Base-by-base conservation (phyloP, 208 protist genomes). In the Phytomonas francai region DNA sequence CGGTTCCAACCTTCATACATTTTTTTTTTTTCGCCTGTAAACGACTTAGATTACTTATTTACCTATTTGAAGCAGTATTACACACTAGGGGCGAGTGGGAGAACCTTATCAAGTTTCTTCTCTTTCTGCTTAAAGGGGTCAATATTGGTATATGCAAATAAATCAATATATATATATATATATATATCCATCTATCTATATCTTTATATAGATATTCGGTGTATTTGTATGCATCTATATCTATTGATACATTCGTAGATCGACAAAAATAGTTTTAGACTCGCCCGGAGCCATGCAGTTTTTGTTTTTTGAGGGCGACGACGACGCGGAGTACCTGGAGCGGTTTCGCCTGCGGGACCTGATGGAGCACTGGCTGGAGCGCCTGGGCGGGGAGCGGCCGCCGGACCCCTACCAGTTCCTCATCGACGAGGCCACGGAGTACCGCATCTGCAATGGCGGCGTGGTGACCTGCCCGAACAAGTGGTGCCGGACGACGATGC, bases 401-500 rank as follows among this genome's bases (percentile, higher is more conserved):
- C 70, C 80, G 29, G 84, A 93, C 63, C 88, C 88, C 0, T 91
- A 82, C 63, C 61, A 79, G 54, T 85, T 73, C 45, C 70, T 93
- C 28, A 83, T 91, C n/a, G 74, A 80, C 14, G 80, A 79, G 51
- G 84, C 84, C 8, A 59, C 45, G 19, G 71, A 73, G 7, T 84
- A 91, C 59, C 83, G 77, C 27, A 61, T 67, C 57, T 73, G 72
- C 69, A 80, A 77, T 22, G 72, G 78, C n/a, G 88, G 84, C 63
- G 73, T 93, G 62, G 83, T 91, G 32, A 91, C 79, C 25, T 93
- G 88, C 64, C 72, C 76, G 22, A 93, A 93, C 72, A 62, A 63
- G 25, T 93, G 88, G 88, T 93, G 88, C 64, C 78, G 80, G 58
- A 85, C 86, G 78, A 79, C 80, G 30, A 87, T 93, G 76, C 84